These are phyloP conservation scores for Solidago caesia DNA, from an alignment of 129 eudicot species.

Conservation along the genomic window DNA sequence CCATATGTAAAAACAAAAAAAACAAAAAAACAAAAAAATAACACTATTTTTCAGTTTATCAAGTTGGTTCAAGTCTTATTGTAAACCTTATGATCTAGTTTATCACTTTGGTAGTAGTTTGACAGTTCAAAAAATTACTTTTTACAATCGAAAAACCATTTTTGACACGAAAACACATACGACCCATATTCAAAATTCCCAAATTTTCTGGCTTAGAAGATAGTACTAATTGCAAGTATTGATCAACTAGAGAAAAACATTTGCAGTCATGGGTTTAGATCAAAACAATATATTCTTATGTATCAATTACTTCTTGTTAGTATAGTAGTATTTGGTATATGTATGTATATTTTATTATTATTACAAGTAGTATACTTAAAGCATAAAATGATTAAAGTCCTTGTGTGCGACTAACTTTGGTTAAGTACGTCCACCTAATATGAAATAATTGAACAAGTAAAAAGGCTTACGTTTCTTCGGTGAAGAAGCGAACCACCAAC, in stretches of 20 bases:
- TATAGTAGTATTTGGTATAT: no score
- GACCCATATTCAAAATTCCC: neutral
- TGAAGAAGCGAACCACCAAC: slow-evolving; percentile 42
- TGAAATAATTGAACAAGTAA: neutral
- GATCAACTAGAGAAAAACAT: neutral
- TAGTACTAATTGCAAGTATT: neutral
- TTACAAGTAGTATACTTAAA: no score
- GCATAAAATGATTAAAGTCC: no score
- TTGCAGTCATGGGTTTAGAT: neutral
- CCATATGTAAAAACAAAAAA: neutral
- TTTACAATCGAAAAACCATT: neutral
- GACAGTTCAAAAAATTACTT: no score
- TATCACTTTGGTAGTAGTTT: no score
- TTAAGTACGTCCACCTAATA: no score
- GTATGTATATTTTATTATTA: no score
- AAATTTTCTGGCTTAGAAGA: neutral
- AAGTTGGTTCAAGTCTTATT: neutral
- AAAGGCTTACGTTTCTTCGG: slow-evolving; percentile 66
- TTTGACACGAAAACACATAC: slow-evolving; percentile 1
- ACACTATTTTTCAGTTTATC: neutral
- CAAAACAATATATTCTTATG: neutral
- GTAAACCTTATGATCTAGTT: neutral
- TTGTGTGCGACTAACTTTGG: no score
- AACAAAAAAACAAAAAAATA: no score
- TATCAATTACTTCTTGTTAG: neutral